Conservation (phyloP, 1,139 yeast genomes). For the Blastobotrys illinoisensis region DNA sequence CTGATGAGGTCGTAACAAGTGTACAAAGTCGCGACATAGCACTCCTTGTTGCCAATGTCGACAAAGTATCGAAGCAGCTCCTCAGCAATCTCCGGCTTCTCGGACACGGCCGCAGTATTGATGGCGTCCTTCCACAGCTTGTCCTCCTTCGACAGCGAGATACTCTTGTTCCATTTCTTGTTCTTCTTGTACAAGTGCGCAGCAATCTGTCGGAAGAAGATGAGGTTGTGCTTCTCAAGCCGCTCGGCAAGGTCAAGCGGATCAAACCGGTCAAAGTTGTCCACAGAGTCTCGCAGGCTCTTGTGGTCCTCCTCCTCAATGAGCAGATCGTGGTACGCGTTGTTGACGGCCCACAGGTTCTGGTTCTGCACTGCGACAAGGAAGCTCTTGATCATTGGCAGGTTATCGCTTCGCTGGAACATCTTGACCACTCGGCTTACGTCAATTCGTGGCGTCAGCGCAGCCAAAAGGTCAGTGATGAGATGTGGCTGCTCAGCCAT, state of each 20-base stretch:
- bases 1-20: conserved; percentile 76
- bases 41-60: conserved; percentile 94
- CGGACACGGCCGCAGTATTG: conserved; percentile 83
- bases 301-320: conserved; percentile 96
- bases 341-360: conserved; percentile 86
- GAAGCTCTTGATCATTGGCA: conserved; percentile 94
- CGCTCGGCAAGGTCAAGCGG: conserved; percentile 88
- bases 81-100: conserved; percentile 75
- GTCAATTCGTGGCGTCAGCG: conserved; percentile 85
- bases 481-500: conserved; percentile 88
- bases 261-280: conserved; percentile 85
- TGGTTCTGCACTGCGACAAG: conserved; percentile 85
- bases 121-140: conserved; percentile 93
- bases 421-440: conserved; percentile 92
- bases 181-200: conserved; percentile 91
- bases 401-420: conserved; percentile 90
- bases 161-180: conserved; percentile 88
- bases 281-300: conserved; percentile 81
- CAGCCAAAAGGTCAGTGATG: conserved; percentile 79
- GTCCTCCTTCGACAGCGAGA: conserved; percentile 83
- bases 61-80: conserved; percentile 88
- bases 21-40: conserved; percentile 85
- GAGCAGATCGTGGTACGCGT: conserved; percentile 90
- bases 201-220: conserved; percentile 93
- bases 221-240: conserved; percentile 82